Percentiles rank a stretch among this genome's conserved stretches.
Conservation (phyloP, 805 yeast species). For the Maudiozyma pseudohumilis region DNA sequence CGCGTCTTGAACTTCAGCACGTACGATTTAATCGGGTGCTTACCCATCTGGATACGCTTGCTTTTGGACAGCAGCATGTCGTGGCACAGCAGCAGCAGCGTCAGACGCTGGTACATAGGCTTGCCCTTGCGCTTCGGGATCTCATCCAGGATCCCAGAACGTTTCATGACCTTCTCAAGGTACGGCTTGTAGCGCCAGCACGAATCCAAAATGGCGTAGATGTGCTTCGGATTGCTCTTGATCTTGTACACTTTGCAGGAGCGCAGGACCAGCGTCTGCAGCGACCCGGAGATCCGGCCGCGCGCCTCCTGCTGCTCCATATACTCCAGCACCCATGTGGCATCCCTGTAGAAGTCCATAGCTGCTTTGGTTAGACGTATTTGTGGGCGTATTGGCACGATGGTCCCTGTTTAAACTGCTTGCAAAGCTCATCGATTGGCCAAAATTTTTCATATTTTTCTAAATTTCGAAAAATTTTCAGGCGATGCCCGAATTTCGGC, state of each 20-base stretch:
- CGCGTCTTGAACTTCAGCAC: constrained; percentile 71
- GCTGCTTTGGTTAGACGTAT: no score
- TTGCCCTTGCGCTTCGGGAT: constrained; percentile 37
- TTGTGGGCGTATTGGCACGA: no score
- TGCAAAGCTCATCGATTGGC: no score
- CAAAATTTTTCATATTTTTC: no score
- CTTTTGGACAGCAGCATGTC: constrained; percentile 67
- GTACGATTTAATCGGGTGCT: constrained; percentile 76
- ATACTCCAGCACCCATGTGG: constrained; percentile 31
- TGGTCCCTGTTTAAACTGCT: no score
- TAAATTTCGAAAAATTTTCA: no score
- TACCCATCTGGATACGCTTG: constrained; percentile 83
- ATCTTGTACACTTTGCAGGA: constrained; percentile 38
- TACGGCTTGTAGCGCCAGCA: constrained; percentile 63
- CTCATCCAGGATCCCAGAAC: constrained; percentile 51
- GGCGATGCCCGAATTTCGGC: constrained; percentile 2
- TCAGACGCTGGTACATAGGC: constrained; percentile 33
- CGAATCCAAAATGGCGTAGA: constrained; percentile 74
- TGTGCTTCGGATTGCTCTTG: constrained; percentile 67
- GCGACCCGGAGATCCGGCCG: constrained; percentile 38
- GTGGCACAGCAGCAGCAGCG: constrained; percentile 54
- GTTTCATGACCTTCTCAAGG: constrained; percentile 51
- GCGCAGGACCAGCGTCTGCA: constrained; percentile 44
- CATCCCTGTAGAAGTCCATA: constrained; percentile 33
- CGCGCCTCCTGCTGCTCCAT: constrained; percentile 24